These are phyloP conservation scores for Diaporthe longicolla DNA, from an alignment of 2,329 filamentous ascomycete genomes.

Conservation along the genomic window DNA sequence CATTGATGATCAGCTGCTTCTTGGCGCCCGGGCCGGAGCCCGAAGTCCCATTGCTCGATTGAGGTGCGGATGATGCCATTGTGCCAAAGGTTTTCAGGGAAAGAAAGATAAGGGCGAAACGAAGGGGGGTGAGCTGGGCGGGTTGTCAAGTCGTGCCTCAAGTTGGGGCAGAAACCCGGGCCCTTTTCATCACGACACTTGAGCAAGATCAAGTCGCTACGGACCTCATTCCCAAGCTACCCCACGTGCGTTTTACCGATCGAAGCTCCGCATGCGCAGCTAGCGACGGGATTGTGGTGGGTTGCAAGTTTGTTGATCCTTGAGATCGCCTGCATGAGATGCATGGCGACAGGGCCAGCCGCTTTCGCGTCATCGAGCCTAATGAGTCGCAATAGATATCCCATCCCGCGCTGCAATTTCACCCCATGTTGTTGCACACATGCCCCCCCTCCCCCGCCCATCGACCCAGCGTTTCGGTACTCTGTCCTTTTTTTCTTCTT, in stretches of 20 bases:
- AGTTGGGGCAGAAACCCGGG: not conserved
- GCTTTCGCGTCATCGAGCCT: conserved; percentile 39
- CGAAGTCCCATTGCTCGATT: not conserved
- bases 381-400: conserved; percentile 36
- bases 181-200: conserved; percentile 31
- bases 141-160: not conserved
- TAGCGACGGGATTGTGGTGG: not conserved
- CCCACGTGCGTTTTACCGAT: conserved; percentile 9
- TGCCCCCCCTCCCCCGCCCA: too few relatives aligned
- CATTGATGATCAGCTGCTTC: conserved; percentile 60
- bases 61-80: conserved; percentile 38
- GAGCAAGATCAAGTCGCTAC: not conserved
- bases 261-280: conserved; percentile 7
- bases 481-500: not conserved
- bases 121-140: not conserved
- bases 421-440: not conserved
- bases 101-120: not conserved
- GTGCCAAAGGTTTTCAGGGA: not conserved
- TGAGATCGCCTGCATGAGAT: conserved; percentile 23
- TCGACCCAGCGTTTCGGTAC: not conserved
- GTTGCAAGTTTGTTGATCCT: not conserved
- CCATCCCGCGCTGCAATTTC: not conserved
- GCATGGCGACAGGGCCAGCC: conserved; percentile 20
- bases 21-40: conserved; percentile 44
- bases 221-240: not conserved